These are phyloP conservation scores for Dipodascopsis uninucleata DNA, from an alignment of 805 yeast species.

Conservation along the genomic window DNA sequence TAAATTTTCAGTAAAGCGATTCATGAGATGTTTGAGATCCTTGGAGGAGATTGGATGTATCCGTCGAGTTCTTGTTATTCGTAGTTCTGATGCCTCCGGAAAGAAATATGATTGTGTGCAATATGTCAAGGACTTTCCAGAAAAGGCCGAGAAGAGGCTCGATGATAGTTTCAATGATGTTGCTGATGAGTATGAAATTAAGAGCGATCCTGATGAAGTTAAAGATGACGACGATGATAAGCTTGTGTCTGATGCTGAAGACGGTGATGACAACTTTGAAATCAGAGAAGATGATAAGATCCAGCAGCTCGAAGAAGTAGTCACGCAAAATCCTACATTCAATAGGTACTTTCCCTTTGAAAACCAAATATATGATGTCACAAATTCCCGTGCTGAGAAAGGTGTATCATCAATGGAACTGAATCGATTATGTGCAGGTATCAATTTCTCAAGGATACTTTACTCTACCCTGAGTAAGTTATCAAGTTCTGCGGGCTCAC, in stretches of 20 bases:
- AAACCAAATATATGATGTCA: constrained; percentile 56
- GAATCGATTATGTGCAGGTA: constrained; percentile 50
- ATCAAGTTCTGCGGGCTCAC: constrained; percentile 40
- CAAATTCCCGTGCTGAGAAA: constrained; percentile 39
- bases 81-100: constrained; percentile 36
- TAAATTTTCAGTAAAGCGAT: constrained; percentile 24
- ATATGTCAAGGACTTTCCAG: constrained; percentile 32
- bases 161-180: constrained; percentile 34
- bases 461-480: constrained; percentile 50
- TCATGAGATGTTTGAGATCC: constrained; percentile 29
- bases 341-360: constrained; percentile 62
- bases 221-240: constrained; percentile 34
- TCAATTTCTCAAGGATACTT: constrained; percentile 49
- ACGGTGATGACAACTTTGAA: constrained; percentile 31
- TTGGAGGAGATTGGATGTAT: constrained; percentile 34
- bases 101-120: constrained; percentile 38
- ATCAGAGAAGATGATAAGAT: constrained; percentile 10
- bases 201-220: constrained; percentile 34
- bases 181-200: constrained; percentile 40
- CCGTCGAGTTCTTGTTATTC: constrained; percentile 35
- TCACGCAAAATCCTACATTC: constrained; percentile 26
- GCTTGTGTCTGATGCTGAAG: constrained; percentile 33
- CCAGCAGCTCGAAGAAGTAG: constrained; percentile 8
- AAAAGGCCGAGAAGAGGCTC: constrained; percentile 32
- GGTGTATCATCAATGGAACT: constrained; percentile 65